A percentile compares a stretch with the other conserved stretches of the same genome.
Evolutionary conservation across 495 filamentous ascomycete species (phyloP).

Genomic region (Annulohypoxylon moriforme): DNA sequence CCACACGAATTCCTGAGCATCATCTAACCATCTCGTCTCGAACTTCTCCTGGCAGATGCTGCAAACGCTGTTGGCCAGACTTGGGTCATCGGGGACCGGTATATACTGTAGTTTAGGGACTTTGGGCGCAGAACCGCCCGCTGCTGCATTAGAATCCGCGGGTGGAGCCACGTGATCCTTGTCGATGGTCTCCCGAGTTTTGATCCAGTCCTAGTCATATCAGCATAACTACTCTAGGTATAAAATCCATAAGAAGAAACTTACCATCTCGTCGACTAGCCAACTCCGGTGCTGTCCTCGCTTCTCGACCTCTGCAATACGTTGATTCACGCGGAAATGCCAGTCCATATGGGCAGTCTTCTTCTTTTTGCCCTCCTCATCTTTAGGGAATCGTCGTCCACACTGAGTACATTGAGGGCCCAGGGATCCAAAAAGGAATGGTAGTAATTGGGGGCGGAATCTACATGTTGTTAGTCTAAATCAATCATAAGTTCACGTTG

Average conservation of each 20-base stretch:
- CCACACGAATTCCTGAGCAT: conserved; percentile 97
- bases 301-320: conserved; percentile 82
- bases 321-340: conserved; percentile 95
- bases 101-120: conserved; percentile 79
- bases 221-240: conserved; percentile 20
- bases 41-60: conserved; percentile 97
- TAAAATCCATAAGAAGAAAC: conserved; percentile 47
- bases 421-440: conserved; percentile 77
- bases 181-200: conserved; percentile 79
- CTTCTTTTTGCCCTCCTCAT: conserved; percentile 79
- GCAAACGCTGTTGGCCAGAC: conserved; percentile 76
- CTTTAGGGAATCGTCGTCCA: conserved; percentile 83
- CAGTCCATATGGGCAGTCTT: conserved; percentile 97
- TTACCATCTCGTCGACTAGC: conserved; percentile 91
- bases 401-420: conserved; percentile 91
- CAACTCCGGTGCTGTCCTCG: conserved; percentile 89
- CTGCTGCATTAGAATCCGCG: conserved; percentile 25
- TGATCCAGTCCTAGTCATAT: conserved; percentile 80
- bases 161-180: conserved; percentile 61
- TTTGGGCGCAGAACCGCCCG: conserved; percentile 40
- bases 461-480: conserved; percentile 58
- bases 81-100: conserved; percentile 81
- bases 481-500: conserved; percentile 12
- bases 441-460: conserved; percentile 77
- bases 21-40: conserved; percentile 86